Evolutionary conservation across 176 grass and related monocot species (phyloP), one percentile per base, ranked within the genome.

Genomic region (Phragmites australis): DNA sequence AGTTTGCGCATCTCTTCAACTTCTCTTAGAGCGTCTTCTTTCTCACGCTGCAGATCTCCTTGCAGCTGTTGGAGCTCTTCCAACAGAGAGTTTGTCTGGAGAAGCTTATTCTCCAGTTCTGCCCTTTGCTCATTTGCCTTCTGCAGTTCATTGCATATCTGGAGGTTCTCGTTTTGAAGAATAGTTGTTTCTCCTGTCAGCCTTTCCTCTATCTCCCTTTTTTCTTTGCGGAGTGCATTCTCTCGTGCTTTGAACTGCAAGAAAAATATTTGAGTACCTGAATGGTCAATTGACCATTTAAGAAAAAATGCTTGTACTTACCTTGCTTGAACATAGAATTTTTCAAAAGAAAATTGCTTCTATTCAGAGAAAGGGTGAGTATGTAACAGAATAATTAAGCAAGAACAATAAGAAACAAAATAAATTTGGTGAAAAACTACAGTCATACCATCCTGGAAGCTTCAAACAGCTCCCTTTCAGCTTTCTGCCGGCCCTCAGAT

Each of bases 191-290:
- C 87, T 90, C 42, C 88, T 4, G 9, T 59, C 31, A 92, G 58
- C 54, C 61, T 86, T 76, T 90, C 94, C 50, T 93, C 94, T 72
- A 79, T 41, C 39, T 92, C 91, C 46, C 14, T 84, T 14, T 74
- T 88, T 65, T 82, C 89, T 79, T 86, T 93, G 57, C 46, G 17
- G 60, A 91, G 50, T 70, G 47, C 84, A 74, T 52, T 89, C 51
- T 93, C 84, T 37, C 53, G 53, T 68, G 62, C 65, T 84, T 72
- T 90, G 72, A 86, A 84, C 94, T 97, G 71, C 71, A 84, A 34
- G 4, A 70, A 81, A 83, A 44, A 65, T 23, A 58, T 41, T 85
- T 81, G 7, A 26, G 51, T 55, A 75, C 32, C 53, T 68, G 31
- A 87, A 63, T 32, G 14, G 50, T 39, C 58, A 34, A 65, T 47